These are phyloP conservation scores for Suhomyces terraborum DNA, from an alignment of 1,139 yeast species.

Conservation along the genomic window DNA sequence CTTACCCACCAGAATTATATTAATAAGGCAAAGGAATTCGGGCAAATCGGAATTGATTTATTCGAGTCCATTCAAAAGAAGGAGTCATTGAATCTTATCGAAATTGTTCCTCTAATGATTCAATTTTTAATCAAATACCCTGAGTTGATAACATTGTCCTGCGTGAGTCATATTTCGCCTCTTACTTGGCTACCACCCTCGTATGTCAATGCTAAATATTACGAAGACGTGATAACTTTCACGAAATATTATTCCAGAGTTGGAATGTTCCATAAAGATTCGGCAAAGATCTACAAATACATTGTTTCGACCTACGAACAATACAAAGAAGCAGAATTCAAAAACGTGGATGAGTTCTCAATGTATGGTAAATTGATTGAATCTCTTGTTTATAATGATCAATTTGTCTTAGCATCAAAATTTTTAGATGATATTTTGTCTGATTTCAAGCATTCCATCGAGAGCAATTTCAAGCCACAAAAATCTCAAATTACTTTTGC, in stretches of 20 bases:
- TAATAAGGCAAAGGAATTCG: constrained; percentile 52
- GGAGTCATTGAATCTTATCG: constrained; percentile 30
- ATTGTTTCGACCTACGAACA: constrained; percentile 31
- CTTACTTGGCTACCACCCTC: constrained; percentile 2
- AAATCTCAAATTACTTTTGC: constrained; percentile 32
- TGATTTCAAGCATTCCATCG: constrained; percentile 29
- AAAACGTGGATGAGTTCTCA: constrained; percentile 37
- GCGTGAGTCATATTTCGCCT: constrained; percentile 24
- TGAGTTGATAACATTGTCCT: constrained; percentile 25
- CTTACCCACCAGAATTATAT: constrained; percentile 6
- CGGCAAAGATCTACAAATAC: constrained; percentile 28
- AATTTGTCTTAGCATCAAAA: constrained; percentile 52
- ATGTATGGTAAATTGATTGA: constrained; percentile 55
- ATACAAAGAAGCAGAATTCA: constrained; percentile 21
- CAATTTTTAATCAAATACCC: constrained; percentile 32
- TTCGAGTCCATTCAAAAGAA: constrained; percentile 45
- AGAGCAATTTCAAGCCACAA: constrained; percentile 19
- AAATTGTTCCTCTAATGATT: constrained; percentile 32
- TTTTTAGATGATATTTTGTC: constrained; percentile 51
- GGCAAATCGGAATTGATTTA: constrained; percentile 63
- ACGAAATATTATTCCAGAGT: constrained; percentile 25
- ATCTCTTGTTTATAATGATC: constrained; percentile 52
- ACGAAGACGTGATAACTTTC: constrained; percentile 25
- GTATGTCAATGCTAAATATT: constrained; percentile 4
- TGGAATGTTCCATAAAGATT: constrained; percentile 19